Conservation (phyloP, 768 basidiomycete genomes). For the Sporobolomyces pararoseus region DNA sequence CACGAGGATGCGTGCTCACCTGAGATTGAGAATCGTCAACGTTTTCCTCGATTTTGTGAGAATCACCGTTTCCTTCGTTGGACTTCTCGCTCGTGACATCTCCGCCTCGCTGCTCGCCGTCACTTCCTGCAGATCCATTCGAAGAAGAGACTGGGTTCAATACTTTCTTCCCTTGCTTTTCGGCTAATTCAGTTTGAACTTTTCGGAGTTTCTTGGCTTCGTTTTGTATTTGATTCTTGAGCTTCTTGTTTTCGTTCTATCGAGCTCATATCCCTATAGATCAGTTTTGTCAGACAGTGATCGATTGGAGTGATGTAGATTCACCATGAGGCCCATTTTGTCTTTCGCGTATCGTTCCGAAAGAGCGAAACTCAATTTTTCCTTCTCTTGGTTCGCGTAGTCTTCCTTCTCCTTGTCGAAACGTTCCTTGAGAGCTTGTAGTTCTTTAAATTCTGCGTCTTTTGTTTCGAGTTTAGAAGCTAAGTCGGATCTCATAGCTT, state of each 20-base stretch:
- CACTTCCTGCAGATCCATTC: not conserved
- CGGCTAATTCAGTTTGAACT: not conserved
- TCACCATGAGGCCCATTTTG: not conserved
- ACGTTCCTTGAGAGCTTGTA: too few relatives aligned
- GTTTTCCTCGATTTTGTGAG: too few relatives aligned
- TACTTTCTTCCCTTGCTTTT: not conserved
- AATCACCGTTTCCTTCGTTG: too few relatives aligned
- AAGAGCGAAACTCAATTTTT: too few relatives aligned
- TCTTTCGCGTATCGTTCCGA: not conserved
- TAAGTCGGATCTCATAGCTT: not conserved
- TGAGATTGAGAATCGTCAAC: too few relatives aligned
- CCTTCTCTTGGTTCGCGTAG: not conserved
- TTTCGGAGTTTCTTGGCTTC: not conserved
- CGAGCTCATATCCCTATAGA: not conserved
- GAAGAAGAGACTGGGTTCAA: slow-evolving; percentile 7
- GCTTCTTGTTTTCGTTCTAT: slow-evolving; percentile 1
- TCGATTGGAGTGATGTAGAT: not conserved
- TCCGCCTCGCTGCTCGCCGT: too few relatives aligned
- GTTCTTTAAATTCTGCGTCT: not conserved
- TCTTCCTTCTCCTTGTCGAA: not conserved
- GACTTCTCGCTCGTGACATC: not conserved
- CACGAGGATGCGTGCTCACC: too few relatives aligned
- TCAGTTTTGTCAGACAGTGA: not conserved
- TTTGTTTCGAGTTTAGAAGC: not conserved
- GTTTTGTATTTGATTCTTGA: not conserved